phyloP scores from a whole-genome alignment of 2,329 filamentous ascomycete species.

The Cadophora malorum region DNA sequence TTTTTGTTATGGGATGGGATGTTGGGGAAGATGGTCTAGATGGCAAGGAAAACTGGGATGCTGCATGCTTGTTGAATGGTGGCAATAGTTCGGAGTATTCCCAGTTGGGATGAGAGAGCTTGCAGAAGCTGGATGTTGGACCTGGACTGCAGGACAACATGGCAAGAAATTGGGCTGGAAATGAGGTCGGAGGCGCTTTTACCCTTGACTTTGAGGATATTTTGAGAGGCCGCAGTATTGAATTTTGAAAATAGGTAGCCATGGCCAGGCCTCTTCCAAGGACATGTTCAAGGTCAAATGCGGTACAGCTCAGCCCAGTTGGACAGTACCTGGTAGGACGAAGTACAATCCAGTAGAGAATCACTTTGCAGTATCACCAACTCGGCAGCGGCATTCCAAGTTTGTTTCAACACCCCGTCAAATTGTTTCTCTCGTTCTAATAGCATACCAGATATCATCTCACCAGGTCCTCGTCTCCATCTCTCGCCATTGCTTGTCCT shows the following conservation, averaged over 20 bases:
- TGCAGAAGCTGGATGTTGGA: not conserved
- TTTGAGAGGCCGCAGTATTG: not conserved
- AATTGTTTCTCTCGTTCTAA: not conserved
- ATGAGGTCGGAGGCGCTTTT: slow-evolving; percentile 13
- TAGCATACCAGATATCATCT: slow-evolving; percentile 9
- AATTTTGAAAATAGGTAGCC: not conserved
- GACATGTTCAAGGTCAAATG: not conserved
- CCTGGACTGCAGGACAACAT: not conserved
- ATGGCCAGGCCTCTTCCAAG: not conserved
- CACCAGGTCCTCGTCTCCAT: not conserved
- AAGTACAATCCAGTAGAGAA: not conserved
- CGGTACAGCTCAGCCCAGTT: not conserved
- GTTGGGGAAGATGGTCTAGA: not conserved
- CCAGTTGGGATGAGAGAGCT: not conserved
- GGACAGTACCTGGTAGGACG: too few species aligned
- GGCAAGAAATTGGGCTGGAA: not conserved
- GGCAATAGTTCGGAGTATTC: not conserved
- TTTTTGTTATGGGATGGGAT: too few species aligned
- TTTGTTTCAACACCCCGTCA: slow-evolving; percentile 5
- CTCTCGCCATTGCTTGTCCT: slow-evolving; percentile 5
- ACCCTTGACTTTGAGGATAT: not conserved
- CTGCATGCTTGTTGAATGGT: not conserved
- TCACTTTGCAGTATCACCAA: not conserved
- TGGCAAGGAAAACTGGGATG: not conserved
- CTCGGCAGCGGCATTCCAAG: not conserved